A percentile compares a stretch with the other conserved stretches of the same genome.
These are phyloP conservation scores for Phytophthora aleatoria DNA, from an alignment of 352 stramenopile genomes.

Conservation along the genomic window DNA sequence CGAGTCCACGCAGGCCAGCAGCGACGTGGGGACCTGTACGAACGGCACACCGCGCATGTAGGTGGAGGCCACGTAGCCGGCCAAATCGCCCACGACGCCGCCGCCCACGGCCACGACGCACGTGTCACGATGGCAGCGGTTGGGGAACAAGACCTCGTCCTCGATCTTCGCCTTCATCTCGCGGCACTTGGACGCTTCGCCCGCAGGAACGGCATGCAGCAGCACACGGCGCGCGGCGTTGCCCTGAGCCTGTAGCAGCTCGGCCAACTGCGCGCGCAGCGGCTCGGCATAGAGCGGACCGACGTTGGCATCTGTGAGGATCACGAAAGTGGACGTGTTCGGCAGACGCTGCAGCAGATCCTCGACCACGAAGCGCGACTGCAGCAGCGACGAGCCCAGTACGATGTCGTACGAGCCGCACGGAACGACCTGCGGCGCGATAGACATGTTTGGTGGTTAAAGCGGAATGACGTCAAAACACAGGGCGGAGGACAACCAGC, in stretches of 20 bases:
- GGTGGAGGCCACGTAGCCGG: slow-evolving; percentile 96
- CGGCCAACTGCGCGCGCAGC: slow-evolving; percentile 53
- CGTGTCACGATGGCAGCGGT: slow-evolving; percentile 83
- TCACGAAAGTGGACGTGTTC: slow-evolving; percentile 74
- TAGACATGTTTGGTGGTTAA: slow-evolving; percentile 4
- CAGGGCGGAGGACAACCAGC: not conserved
- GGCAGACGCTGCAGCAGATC: slow-evolving; percentile 66
- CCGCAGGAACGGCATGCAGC: slow-evolving; percentile 61
- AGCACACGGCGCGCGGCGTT: slow-evolving; percentile 58
- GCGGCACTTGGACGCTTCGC: slow-evolving; percentile 80
- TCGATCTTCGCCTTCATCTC: slow-evolving; percentile 83
- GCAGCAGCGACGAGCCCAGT: slow-evolving; percentile 67
- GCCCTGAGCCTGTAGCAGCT: slow-evolving; percentile 33
- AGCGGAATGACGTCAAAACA: not conserved
- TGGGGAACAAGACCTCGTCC: slow-evolving; percentile 81
- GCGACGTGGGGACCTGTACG: slow-evolving; percentile 95
- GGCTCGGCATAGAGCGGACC: slow-evolving; percentile 72
- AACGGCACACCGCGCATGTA: slow-evolving; percentile 95
- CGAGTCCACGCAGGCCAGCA: slow-evolving; percentile 99
- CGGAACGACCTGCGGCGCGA: slow-evolving; percentile 51
- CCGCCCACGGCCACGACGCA: slow-evolving; percentile 92
- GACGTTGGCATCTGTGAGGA: slow-evolving; percentile 83
- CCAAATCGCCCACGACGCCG: slow-evolving; percentile 98
- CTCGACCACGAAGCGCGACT: slow-evolving; percentile 62
- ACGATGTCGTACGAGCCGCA: slow-evolving; percentile 86